Percentiles rank a stretch among this genome's conserved stretches.
Conservation (phyloP, 208 protist species). For the Endotrypanum monterogeii region DNA sequence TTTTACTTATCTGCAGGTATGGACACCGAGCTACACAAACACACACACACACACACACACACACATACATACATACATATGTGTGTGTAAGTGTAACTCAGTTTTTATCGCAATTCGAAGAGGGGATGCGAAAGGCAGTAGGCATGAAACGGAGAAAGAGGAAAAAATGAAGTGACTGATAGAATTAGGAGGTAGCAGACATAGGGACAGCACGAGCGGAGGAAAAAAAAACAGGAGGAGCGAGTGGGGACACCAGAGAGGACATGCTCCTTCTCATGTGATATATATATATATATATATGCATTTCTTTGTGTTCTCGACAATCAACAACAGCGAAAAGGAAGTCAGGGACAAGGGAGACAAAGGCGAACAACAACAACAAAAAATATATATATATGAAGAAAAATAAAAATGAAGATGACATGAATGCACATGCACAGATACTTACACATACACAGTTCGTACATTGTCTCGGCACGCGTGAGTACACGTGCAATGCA, state of each 20-base stretch:
- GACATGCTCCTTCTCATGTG: neutral
- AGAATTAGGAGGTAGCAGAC: neutral
- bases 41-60: constrained; percentile 1
- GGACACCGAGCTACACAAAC: neutral
- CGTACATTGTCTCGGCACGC: neutral
- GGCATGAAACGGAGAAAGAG: neutral
- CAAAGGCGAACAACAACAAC: neutral
- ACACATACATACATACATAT: neutral
- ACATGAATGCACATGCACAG: too few species aligned
- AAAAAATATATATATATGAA: neutral
- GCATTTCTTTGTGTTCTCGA: neutral
- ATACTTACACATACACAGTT: neutral
- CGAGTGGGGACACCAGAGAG: neutral
- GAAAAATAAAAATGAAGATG: neutral
- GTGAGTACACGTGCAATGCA: neutral
- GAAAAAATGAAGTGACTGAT: neutral
- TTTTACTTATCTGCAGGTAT: too few species aligned
- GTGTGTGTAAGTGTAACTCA: neutral
- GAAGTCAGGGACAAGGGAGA: neutral
- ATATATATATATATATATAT: too few species aligned
- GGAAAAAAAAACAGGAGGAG: neutral
- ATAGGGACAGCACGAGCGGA: neutral
- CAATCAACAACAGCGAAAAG: neutral
- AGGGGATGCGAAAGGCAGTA: neutral
- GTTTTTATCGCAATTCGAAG: neutral